These are phyloP conservation scores for Elymus sibiricus DNA, from an alignment of 176 grass and related monocot species.

Conservation along the genomic window DNA sequence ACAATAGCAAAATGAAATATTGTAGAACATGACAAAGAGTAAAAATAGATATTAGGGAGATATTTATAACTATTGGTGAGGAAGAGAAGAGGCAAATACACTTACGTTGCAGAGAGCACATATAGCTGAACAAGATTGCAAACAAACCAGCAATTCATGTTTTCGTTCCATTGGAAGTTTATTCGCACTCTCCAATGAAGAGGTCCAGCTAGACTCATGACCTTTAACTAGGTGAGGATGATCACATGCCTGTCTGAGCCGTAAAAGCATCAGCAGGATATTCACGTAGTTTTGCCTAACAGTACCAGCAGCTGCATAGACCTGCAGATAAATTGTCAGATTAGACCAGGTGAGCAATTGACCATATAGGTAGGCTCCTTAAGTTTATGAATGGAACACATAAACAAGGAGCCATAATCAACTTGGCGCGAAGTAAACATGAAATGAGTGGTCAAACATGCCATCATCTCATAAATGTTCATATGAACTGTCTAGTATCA, in stretches of 20 bases:
- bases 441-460: conserved; percentile 10
- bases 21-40: not conserved
- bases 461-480: not conserved
- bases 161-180: conserved; percentile 75
- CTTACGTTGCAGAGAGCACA: conserved; percentile 94
- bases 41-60: not conserved
- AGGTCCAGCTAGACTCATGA: conserved; percentile 60
- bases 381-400: not conserved
- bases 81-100: not conserved
- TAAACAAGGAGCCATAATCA: not conserved
- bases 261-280: conserved; percentile 96
- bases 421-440: not conserved
- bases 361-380: not conserved
- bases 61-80: not conserved
- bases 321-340: conserved; percentile 46
- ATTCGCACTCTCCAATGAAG: conserved; percentile 67
- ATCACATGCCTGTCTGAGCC: conserved; percentile 93
- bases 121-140: conserved; percentile 80
- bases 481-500: no score
- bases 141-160: conserved; percentile 66
- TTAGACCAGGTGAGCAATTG: conserved; percentile 15
- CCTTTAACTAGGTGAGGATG: conserved; percentile 88
- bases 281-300: conserved; percentile 99
- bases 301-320: conserved; percentile 92
- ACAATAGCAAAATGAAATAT: conserved; percentile 9